Percentiles rank a stretch among this genome's conserved stretches.
These are phyloP conservation scores for Phytopythium oedochilum DNA, from an alignment of 352 stramenopile genomes.

Conservation along the genomic window DNA sequence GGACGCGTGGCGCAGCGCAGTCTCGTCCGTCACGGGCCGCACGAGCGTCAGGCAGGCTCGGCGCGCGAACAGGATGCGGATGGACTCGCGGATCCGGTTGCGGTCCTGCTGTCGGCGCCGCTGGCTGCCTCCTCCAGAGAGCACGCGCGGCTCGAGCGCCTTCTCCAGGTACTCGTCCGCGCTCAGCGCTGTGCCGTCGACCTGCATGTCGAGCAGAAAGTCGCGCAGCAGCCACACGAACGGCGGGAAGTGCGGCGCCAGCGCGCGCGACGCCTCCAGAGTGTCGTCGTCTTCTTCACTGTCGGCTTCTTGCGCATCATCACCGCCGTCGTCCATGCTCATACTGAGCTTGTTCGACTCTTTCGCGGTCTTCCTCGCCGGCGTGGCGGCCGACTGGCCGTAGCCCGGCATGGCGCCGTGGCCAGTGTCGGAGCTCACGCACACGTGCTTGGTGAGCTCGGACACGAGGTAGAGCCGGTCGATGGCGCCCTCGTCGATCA, in stretches of 20 bases:
- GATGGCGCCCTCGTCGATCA: conserved; percentile 86
- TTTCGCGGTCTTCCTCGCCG: not conserved
- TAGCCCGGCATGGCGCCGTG: not conserved
- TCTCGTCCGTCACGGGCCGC: conserved; percentile 66
- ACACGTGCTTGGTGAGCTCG: conserved; percentile 82
- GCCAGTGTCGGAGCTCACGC: conserved; percentile 39
- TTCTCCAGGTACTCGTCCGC: conserved; percentile 79
- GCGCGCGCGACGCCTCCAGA: conserved; percentile 34
- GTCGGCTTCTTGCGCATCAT: conserved; percentile 5
- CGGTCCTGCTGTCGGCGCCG: conserved; percentile 48
- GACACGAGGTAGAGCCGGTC: conserved; percentile 82
- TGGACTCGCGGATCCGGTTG: conserved; percentile 59
- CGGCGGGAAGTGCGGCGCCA: conserved; percentile 77
- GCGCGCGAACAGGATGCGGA: conserved; percentile 66
- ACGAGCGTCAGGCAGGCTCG: conserved; percentile 78
- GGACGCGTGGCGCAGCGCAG: conserved; percentile 48
- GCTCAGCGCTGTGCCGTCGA: conserved; percentile 48
- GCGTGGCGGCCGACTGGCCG: not conserved
- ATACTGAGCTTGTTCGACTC: not conserved
- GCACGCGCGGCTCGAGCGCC: conserved; percentile 51
- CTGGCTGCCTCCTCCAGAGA: conserved; percentile 11
- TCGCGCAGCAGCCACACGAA: conserved; percentile 82
- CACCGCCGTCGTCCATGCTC: conserved; percentile 1
- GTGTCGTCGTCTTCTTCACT: conserved; percentile 23
- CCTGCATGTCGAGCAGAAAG: conserved; percentile 79